A percentile compares a stretch with the other conserved stretches of the same genome.
These are phyloP conservation scores for Catunica adiposa DNA, from an alignment of 2,329 filamentous ascomycete genomes.

Conservation along the genomic window DNA sequence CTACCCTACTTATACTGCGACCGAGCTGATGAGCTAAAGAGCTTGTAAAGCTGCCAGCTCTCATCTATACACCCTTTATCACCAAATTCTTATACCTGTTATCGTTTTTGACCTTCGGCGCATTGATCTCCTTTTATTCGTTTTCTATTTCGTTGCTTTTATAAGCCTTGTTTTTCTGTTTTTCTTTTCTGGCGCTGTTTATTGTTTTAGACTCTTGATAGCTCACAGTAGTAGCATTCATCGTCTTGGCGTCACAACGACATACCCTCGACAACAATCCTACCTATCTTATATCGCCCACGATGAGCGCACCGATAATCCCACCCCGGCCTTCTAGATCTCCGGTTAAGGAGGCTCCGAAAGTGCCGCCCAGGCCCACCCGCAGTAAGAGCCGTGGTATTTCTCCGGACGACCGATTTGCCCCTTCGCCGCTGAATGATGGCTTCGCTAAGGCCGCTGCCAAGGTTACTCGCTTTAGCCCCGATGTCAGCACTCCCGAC, in stretches of 20 bases:
- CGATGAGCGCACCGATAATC: slow-evolving; percentile 36
- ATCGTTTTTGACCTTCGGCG: slow-evolving; percentile 1
- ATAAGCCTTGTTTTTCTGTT: slow-evolving; percentile 1
- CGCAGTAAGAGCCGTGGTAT: slow-evolving; percentile 57
- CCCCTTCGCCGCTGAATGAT: slow-evolving; percentile 74
- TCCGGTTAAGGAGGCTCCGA: slow-evolving; percentile 30
- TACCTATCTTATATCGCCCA: slow-evolving; percentile 20
- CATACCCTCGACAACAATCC: too few relatives aligned
- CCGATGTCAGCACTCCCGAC: slow-evolving; percentile 20
- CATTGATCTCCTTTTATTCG: slow-evolving; percentile 11
- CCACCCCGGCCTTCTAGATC: slow-evolving; percentile 39
- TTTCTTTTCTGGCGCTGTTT: not conserved
- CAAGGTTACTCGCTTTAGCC: slow-evolving; percentile 23
- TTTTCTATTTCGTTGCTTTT: slow-evolving; percentile 7
- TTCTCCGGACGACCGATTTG: slow-evolving; percentile 65
- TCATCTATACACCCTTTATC: not conserved
- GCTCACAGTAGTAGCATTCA: not conserved
- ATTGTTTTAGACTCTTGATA: not conserved
- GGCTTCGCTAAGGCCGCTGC: slow-evolving; percentile 35
- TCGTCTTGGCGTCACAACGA: not conserved
- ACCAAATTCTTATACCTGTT: slow-evolving; percentile 1
- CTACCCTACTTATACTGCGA: too few relatives aligned
- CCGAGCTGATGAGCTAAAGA: not conserved
- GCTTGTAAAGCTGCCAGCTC: not conserved
- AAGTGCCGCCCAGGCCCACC: slow-evolving; percentile 61